phyloP scores from a whole-genome alignment of 208 protist species.

The Phytomonas sp. region DNA sequence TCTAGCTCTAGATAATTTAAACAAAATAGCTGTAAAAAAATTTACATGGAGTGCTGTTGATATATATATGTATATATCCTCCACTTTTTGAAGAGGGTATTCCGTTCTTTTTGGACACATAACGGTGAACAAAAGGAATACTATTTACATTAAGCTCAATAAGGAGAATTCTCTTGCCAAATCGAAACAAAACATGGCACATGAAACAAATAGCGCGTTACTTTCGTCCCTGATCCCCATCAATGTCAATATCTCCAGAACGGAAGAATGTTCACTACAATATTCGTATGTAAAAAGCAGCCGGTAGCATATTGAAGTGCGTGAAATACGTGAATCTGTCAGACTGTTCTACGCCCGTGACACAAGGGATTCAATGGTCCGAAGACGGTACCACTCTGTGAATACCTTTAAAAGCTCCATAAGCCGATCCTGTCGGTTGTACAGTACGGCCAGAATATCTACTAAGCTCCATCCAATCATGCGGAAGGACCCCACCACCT shows the following conservation, averaged over 20 bases:
- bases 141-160: background rate
- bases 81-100: background rate
- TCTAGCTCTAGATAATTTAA: background rate
- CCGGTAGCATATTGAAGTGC: background rate
- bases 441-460: constrained; percentile 33
- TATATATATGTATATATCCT: background rate
- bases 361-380: constrained; percentile 36
- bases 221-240: background rate
- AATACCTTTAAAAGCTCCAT: constrained; percentile 46
- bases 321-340: background rate
- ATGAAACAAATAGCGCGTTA: background rate
- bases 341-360: background rate
- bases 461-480: constrained; percentile 20
- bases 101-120: background rate
- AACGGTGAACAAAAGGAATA: background rate
- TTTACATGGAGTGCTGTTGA: background rate
- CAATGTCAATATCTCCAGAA: background rate
- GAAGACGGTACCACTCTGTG: constrained; percentile 75
- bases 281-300: background rate
- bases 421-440: constrained; percentile 24
- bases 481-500: background rate
- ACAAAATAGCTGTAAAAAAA: background rate
- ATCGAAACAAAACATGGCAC: background rate
- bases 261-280: background rate
- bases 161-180: background rate